These are phyloP conservation scores for Raphidocelis subcapitata DNA, from an alignment of 139 green algal species.

Conservation along the genomic window DNA sequence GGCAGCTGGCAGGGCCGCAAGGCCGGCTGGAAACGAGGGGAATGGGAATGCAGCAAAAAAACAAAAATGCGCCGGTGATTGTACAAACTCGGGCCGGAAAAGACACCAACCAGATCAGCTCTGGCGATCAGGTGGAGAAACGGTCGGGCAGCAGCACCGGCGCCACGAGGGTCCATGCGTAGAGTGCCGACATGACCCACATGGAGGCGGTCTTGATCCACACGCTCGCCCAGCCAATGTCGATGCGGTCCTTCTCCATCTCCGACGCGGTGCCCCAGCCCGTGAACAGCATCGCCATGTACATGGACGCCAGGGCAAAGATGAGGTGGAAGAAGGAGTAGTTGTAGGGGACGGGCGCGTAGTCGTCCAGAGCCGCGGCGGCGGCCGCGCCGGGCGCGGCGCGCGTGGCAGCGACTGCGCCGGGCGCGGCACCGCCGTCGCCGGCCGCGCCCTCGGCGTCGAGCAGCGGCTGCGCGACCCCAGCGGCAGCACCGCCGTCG, in stretches of 20 bases:
- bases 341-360: conserved; percentile 76
- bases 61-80: no score
- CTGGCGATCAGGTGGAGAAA: conserved; percentile 52
- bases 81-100: no score
- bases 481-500: background rate
- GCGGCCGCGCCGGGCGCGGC: background rate
- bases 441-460: conserved; percentile 17
- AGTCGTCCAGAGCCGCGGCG: conserved; percentile 52
- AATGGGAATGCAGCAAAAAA: no score
- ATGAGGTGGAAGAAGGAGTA: conserved; percentile 97
- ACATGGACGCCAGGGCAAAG: conserved; percentile 93
- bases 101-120: no score
- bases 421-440: background rate
- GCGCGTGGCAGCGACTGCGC: conserved; percentile 8
- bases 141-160: conserved; percentile 87
- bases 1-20: no score
- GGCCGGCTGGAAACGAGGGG: no score
- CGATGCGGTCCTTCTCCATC: conserved; percentile 78
- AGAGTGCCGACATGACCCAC: conserved; percentile 81
- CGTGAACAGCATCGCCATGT: conserved; percentile 98
- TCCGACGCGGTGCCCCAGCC: conserved; percentile 81
- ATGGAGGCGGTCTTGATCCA: conserved; percentile 88
- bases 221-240: conserved; percentile 94
- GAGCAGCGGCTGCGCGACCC: conserved; percentile 6
- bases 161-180: conserved; percentile 92